Evolutionary conservation across 2,329 filamentous ascomycete genomes (phyloP).

Genomic region (Cladophialophora immunda): DNA sequence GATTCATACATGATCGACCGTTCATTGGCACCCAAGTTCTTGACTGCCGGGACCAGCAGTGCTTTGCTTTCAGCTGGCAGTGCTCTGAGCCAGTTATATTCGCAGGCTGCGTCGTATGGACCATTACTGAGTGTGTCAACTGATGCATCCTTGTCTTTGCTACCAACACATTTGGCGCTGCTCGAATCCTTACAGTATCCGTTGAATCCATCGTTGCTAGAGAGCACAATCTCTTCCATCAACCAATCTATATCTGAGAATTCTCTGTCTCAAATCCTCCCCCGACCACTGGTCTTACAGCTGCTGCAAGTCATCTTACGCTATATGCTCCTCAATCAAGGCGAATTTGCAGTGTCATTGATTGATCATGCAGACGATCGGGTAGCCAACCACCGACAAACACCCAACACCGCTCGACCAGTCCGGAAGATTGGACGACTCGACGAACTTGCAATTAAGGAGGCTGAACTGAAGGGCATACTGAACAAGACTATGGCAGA

Average conservation of each 20-base stretch:
- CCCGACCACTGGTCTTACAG: constrained; percentile 77
- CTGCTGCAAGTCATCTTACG: constrained; percentile 80
- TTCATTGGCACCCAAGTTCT: constrained; percentile 78
- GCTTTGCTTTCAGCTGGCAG: constrained; percentile 92
- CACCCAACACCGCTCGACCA: constrained; percentile 52
- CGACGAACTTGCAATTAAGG: constrained; percentile 76
- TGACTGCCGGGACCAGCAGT: constrained; percentile 74
- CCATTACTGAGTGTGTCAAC: constrained; percentile 38
- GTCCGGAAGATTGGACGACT: constrained; percentile 48
- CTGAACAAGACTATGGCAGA: constrained; percentile 80
- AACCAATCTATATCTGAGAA: constrained; percentile 84
- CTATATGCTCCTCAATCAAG: constrained; percentile 85
- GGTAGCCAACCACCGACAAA: constrained; percentile 73
- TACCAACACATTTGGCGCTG: constrained; percentile 42
- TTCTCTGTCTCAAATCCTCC: constrained; percentile 81
- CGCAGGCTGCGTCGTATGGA: constrained; percentile 46
- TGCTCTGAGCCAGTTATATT: constrained; percentile 82
- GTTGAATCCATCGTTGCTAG: constrained; percentile 74
- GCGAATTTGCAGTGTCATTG: constrained; percentile 89
- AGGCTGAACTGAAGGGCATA: constrained; percentile 82
- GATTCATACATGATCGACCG: constrained; percentile 65
- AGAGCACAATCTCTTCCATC: constrained; percentile 77
- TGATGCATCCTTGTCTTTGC: constrained; percentile 42
- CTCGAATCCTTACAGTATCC: constrained; percentile 69
- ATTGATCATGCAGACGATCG: constrained; percentile 85